Evolutionary conservation across 306 rosid genomes (phyloP).

Genomic region (Citrullus colocynthis): DNA sequence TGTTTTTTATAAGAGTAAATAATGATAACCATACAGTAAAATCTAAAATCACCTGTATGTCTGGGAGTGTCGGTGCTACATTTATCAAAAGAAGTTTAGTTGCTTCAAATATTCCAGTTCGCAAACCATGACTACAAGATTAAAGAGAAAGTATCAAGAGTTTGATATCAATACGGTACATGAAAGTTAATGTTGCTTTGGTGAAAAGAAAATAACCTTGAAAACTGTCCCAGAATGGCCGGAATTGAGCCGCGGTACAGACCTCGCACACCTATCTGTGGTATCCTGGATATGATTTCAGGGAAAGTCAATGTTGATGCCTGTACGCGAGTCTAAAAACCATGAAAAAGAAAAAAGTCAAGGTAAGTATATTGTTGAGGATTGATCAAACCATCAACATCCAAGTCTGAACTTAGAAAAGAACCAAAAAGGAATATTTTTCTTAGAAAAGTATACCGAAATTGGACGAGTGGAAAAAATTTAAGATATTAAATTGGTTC

Average conservation of each 20-base stretch:
- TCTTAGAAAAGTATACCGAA: neutral
- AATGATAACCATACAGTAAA: neutral
- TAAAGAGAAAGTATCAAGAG: slow-evolving; percentile 23
- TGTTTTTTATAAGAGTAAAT: neutral
- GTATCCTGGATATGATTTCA: slow-evolving; percentile 92
- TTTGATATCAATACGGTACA: neutral
- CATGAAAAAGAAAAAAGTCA: slow-evolving; percentile 18
- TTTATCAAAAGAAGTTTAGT: slow-evolving; percentile 74
- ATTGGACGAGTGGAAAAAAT: neutral
- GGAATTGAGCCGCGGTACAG: slow-evolving; percentile 93
- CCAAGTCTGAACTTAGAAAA: slow-evolving; percentile 2
- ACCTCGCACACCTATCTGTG: slow-evolving; percentile 77
- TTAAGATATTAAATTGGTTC: slow-evolving; percentile 6
- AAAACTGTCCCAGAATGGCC: slow-evolving; percentile 97
- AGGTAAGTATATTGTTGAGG: slow-evolving; percentile 10
- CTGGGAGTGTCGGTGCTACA: slow-evolving; percentile 85
- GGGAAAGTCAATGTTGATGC: slow-evolving; percentile 85
- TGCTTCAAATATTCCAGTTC: slow-evolving; percentile 98
- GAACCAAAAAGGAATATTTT: neutral
- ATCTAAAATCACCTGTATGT: slow-evolving; percentile 56
- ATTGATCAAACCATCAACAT: slow-evolving; percentile 1
- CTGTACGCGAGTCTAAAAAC: slow-evolving; percentile 74
- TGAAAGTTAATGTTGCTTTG: neutral
- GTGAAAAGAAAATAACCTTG: slow-evolving; percentile 46
- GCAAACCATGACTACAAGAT: slow-evolving; percentile 81